Evolutionary conservation across 495 filamentous ascomycete genomes (phyloP), one percentile per base, ranked within the genome.

Genomic region (Tuber magnatum): DNA sequence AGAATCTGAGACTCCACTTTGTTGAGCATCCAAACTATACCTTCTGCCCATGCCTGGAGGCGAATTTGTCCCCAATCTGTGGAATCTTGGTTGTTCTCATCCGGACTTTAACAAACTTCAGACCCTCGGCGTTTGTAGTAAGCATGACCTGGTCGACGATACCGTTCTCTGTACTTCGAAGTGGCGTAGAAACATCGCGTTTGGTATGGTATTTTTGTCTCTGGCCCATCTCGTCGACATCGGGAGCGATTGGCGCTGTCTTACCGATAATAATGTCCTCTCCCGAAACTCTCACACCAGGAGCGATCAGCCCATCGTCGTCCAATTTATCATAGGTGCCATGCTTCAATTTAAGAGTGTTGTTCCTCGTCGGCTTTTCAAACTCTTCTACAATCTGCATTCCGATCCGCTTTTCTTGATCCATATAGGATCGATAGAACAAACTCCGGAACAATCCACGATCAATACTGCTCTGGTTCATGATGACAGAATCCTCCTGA

Each of bases 241-340:
- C 94, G 0, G 95, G 91, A 32, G 92, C 90, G 80, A 99, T 92
- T 22, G 95, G 95, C 3, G 94, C 93, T 3, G 94, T 97, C 86
- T 99, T 99, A 43, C 96, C 96, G 78, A 99, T 98, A 84, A 99
- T 97, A 81, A 99, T 97, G 83, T 99, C 95, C 80, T 99, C 96
- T 73, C 96, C 96, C 1, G 93, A 93, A 0, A 99, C 94, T 81
- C 96, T 91, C 38, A 94, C 91, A 82, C 95, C 95, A 41, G 95
- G 95, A 4, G 92, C 91, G 51, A 98, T 90, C 75, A 99, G 90
- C 74, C 95, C 95, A 82, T 99, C 95, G 14, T 94, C 92, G 77
- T 98, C 95, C 8, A 99, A 88, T 85, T 99, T 99, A 83, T 98
- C 95, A 83, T 99, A 98, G 1, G 96, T 98, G 24, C 94, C 94